Evolutionary conservation across 78 protist species (phyloP), one percentile per base, ranked within the genome.

Genomic region (Cyanophora paradoxa): DNA sequence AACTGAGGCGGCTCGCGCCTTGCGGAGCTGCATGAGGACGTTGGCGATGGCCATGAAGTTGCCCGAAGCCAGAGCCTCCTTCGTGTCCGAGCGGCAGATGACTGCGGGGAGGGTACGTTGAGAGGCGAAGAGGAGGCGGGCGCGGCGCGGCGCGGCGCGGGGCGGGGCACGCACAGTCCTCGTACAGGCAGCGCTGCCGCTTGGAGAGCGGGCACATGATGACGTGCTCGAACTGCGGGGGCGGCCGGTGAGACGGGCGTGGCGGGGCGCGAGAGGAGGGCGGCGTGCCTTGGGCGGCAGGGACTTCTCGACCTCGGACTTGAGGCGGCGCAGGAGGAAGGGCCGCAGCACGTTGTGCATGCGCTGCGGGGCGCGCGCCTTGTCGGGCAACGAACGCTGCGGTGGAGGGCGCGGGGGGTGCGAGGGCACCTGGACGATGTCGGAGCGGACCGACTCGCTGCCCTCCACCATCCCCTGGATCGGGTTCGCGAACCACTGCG

Each of bases 121-220:
- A n/a, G n/a, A n/a, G n/a, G n/a, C n/a, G n/a, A n/a, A n/a, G n/a
- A n/a, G n/a, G n/a, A n/a, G n/a, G n/a, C n/a, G n/a, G n/a, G n/a
- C n/a, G n/a, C n/a, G n/a, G n/a, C n/a, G n/a, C n/a, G n/a, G n/a
- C n/a, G n/a, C n/a, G n/a, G n/a, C n/a, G n/a, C n/a, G n/a, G n/a
- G n/a, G n/a, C n/a, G n/a, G n/a, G n/a, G n/a, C n/a, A n/a, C 88
- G 92, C 86, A 56, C 86, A 94, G 63, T 92, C 95, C n/a, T 91
- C 92, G 71, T 90, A 90, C 59, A 82, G 75, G 44, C 16, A 52
- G 5, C 85, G 78, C 85, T 96, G 99, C 6, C 97, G 82, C 70
- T 66, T 70, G 13, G 89, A 72, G 22, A 93, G 83, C 0, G 67
- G 63, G 84, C 94, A 87, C 11, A 57, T 34, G 24, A 96, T 71